These are phyloP conservation scores for Picochlorum sp. DNA, from an alignment of 139 green algal genomes.

Conservation along the genomic window DNA sequence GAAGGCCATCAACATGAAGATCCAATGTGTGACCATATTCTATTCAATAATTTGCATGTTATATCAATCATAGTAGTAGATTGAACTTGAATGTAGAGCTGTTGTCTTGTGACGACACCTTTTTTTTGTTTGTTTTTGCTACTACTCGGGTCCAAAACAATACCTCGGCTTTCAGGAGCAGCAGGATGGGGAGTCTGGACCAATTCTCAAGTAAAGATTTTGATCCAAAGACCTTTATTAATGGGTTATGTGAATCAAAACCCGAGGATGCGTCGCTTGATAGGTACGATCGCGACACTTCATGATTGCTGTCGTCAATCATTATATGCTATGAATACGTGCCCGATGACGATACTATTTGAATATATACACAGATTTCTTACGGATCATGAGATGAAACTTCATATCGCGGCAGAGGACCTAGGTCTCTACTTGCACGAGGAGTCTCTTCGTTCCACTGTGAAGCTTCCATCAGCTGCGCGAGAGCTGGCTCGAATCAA, in stretches of 20 bases:
- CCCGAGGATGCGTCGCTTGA: slow-evolving; percentile 47
- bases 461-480: slow-evolving; percentile 73
- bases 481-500: slow-evolving; percentile 60
- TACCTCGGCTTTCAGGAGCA: background rate
- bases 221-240: slow-evolving; percentile 54
- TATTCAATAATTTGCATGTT: too few relatives aligned
- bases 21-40: too few relatives aligned
- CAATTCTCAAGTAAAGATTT: slow-evolving; percentile 50
- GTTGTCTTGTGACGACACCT: background rate
- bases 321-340: background rate
- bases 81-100: background rate
- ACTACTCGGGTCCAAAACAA: background rate
- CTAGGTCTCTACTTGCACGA: slow-evolving; percentile 55
- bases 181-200: slow-evolving; percentile 28
- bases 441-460: slow-evolving; percentile 47
- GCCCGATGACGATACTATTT: too few relatives aligned
- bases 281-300: slow-evolving; percentile 16
- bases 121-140: background rate
- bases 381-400: slow-evolving; percentile 69
- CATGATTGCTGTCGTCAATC: too few relatives aligned
- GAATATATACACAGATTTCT: slow-evolving; percentile 38
- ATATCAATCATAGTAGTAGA: too few relatives aligned
- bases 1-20: too few relatives aligned
- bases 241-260: slow-evolving; percentile 25
- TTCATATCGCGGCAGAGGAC: slow-evolving; percentile 76